These are phyloP conservation scores for Solanum pinnatisectum DNA, from an alignment of 257 asterid genomes.

Conservation along the genomic window DNA sequence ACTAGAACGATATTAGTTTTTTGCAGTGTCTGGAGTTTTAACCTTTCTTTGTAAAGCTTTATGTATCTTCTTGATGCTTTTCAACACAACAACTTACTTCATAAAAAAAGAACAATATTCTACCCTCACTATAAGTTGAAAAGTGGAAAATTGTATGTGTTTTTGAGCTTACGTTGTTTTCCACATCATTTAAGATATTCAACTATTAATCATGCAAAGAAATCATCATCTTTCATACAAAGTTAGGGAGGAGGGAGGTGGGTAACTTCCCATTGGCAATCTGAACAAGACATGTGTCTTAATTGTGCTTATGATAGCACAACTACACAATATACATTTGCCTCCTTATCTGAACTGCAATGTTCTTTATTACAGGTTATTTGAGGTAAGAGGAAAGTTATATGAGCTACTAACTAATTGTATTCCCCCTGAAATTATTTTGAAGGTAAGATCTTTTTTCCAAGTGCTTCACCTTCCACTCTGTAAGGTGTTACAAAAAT, in stretches of 20 bases:
- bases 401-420: constrained; percentile 88
- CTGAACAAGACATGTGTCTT: not conserved
- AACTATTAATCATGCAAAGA: not conserved
- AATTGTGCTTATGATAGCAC: not conserved
- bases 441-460: constrained; percentile 40
- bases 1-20: not conserved
- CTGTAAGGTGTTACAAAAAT: not conserved
- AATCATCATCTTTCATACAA: not conserved
- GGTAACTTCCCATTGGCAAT: not conserved
- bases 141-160: not conserved
- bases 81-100: not conserved
- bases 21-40: not conserved
- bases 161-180: not conserved
- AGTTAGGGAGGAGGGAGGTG: not conserved
- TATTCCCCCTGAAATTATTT: constrained; percentile 82
- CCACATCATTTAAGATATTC: not conserved
- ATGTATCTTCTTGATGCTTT: not conserved
- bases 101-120: not conserved
- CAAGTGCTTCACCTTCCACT: constrained; percentile 1
- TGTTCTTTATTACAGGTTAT: constrained; percentile 47
- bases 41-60: not conserved
- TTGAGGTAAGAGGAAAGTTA: constrained; percentile 88
- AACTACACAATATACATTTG: not conserved
- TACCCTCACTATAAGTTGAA: not conserved
- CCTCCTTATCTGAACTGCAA: not conserved